phyloP scores from a whole-genome alignment of 2,329 filamentous ascomycete species.

The Colletotrichum australisinense region DNA sequence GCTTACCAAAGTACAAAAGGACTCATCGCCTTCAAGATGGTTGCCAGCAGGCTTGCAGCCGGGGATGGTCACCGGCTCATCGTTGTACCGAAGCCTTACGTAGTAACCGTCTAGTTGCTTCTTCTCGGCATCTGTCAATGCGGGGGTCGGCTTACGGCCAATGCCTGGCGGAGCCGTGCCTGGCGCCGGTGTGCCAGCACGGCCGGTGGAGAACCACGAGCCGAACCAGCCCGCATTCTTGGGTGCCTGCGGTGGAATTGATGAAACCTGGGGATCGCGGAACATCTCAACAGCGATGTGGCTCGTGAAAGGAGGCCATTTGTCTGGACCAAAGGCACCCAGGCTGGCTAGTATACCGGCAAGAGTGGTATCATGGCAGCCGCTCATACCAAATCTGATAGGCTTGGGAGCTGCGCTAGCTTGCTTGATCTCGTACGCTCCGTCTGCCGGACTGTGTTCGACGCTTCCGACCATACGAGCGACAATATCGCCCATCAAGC shows the following conservation, averaged over 20 bases:
- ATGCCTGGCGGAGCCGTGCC: conserved; percentile 58
- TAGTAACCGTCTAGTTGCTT: conserved; percentile 76
- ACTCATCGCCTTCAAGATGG: conserved; percentile 87
- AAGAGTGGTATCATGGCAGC: conserved; percentile 94
- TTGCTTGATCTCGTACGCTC: conserved; percentile 59
- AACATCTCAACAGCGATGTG: conserved; percentile 94
- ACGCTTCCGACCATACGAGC: conserved; percentile 77
- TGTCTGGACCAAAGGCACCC: conserved; percentile 77
- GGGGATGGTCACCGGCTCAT: conserved; percentile 82
- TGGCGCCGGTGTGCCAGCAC: conserved; percentile 36
- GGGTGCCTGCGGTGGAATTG: conserved; percentile 34
- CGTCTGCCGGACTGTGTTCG: conserved; percentile 67
- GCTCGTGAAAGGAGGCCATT: conserved; percentile 94
- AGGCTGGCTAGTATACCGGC: conserved; percentile 82
- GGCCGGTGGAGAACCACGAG: conserved; percentile 44
- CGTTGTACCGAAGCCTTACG: conserved; percentile 92
- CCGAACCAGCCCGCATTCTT: conserved; percentile 46
- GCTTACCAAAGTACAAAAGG: conserved; percentile 87
- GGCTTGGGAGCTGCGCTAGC: conserved; percentile 50
- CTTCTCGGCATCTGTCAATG: conserved; percentile 69
- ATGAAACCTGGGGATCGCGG: conserved; percentile 57
- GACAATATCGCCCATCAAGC: conserved; percentile 85
- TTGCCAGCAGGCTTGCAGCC: conserved; percentile 82
- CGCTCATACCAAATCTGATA: conserved; percentile 82
- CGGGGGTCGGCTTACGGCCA: conserved; percentile 67